These are phyloP conservation scores for Fusarium solani-melongenae DNA, from an alignment of 2,329 filamentous ascomycete species.

Conservation along the genomic window DNA sequence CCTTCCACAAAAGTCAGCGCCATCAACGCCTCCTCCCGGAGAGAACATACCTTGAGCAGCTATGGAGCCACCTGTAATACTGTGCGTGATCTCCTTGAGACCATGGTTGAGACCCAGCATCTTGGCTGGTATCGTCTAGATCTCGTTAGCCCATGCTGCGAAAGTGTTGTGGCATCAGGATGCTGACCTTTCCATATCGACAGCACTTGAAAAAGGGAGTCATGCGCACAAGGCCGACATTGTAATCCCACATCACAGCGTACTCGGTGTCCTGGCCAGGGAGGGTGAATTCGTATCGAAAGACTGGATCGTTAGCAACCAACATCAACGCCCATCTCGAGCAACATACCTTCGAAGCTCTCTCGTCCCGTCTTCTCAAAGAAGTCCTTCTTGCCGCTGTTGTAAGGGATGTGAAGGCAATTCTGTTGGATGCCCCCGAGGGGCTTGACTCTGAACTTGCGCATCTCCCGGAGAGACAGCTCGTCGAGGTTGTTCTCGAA, in stretches of 20 bases:
- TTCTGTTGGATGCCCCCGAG: slow-evolving; percentile 70
- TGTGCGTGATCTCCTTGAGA: slow-evolving; percentile 89
- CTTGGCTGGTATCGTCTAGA: slow-evolving; percentile 87
- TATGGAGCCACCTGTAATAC: slow-evolving; percentile 92
- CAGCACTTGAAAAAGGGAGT: slow-evolving; percentile 95
- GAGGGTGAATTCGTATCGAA: slow-evolving; percentile 77
- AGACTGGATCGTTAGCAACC: slow-evolving; percentile 33
- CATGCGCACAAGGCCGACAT: slow-evolving; percentile 91
- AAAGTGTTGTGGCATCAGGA: not conserved
- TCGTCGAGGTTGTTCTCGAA: slow-evolving; percentile 74
- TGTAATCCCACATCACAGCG: slow-evolving; percentile 96
- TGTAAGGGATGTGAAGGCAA: slow-evolving; percentile 87
- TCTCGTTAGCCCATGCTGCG: slow-evolving; percentile 18
- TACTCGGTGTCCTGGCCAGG: slow-evolving; percentile 75
- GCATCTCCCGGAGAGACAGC: slow-evolving; percentile 66
- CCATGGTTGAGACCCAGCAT: slow-evolving; percentile 83
- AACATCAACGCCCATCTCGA: not conserved
- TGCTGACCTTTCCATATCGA: slow-evolving; percentile 82
- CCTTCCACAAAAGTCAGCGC: slow-evolving; percentile 62
- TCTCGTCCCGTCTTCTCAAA: slow-evolving; percentile 87
- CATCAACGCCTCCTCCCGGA: not conserved
- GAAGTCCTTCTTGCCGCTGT: slow-evolving; percentile 92
- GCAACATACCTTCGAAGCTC: slow-evolving; percentile 80
- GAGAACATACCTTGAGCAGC: slow-evolving; percentile 79
- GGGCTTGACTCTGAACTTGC: slow-evolving; percentile 73